Base-by-base conservation (phyloP, 768 basidiomycete genomes). In the Russula vinacea region DNA sequence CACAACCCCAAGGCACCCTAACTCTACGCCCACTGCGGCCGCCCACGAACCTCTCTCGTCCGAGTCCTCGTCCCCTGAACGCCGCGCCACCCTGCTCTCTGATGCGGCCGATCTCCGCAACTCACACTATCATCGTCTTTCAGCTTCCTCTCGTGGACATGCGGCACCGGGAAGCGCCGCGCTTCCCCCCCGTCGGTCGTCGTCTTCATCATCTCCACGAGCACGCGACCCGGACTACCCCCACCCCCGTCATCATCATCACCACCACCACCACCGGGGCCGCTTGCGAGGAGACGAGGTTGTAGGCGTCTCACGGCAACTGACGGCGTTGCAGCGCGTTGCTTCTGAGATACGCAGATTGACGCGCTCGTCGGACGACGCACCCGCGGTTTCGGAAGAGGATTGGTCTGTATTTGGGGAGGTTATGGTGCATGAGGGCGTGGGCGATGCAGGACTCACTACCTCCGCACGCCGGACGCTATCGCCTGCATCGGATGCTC, bases 371-470 rank as follows among this genome's bases (percentile, higher is more conserved):
- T 5, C 29, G 7, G 44, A 6, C 2, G 10, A 1, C 13, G 26
- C 52, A 1, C 33, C 52, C 2, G 35, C n/a, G n/a, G 44, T 45
- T 5, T 24, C 22, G 3, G 60, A 44, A 6, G 62, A 64, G 17
- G 62, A 69, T 5, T 69, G 68, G 68, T 58, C 66, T 14, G 66
- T 69, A 14, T 69, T 69, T 22, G 45, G 57, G 6, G 61, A 67
- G 26, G 57, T 52, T 35, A 67, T 67, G 66, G 40, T n/a, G 33
- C 66, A 60, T 14, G 67, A 68, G 3, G 53, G 10, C 3, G 22
- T 44, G 14, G 39, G 24, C 32, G 55, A 35, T 3, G 8, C 32
- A 6, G 33, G 33, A 7, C 29, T 37, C 26, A 9, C 24, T 3
- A 11, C 19, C 1, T 29, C 29, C 5, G 1, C 2, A 1, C 44